Evolutionary conservation across 139 green algal species (phyloP), one percentile per base, ranked within the genome.

Genomic region (Edaphochlamys debaryana): DNA sequence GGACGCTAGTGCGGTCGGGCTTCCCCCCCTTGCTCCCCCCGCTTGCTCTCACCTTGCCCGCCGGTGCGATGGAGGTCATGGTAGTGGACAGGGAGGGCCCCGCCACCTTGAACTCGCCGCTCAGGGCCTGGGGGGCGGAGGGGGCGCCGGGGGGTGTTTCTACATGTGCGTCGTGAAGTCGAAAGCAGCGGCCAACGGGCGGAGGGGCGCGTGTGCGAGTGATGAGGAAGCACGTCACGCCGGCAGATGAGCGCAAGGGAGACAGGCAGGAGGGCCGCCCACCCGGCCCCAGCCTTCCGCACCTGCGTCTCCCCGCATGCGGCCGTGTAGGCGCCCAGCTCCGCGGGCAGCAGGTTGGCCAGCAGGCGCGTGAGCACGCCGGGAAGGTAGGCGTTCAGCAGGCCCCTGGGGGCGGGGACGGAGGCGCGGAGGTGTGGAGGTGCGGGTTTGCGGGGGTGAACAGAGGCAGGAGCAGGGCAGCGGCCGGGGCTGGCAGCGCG

Each of bases 321-420:
- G 22, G 78, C 87, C 56, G 95, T 84, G 76, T 95, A 90, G 1
- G 83, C 78, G 38, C 94, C 93, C 81, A 96, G 77, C 67, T 92
- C 88, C 37, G 74, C 80, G 15, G 94, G 87, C 54, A 92, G 69
- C 23, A 91, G 87, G 0, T 83, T 87, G 32, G 94, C 82, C 78
- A 84, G 67, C 78, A 84, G 66, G 9, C 72, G 89, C 72, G 83
- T 93, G 84, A 82, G 88, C 87, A 82, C 45, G 52, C 32, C 77
- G 23, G 72, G 84, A 66, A 90, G 86, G 88, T 78, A 86, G 69
- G 85, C 54, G 79, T 81, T 82, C 19, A 82, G 83, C 76, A 90
- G 81, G 52, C 54, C 85, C 68, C 87, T 89, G 85, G n/a, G 30
- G 36, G 32, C 17, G 40, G 19, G 67, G 36, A n/a, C 7, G 69